Base-by-base conservation (phyloP, 2,329 filamentous ascomycete genomes). In the Falciphora oryzae region DNA sequence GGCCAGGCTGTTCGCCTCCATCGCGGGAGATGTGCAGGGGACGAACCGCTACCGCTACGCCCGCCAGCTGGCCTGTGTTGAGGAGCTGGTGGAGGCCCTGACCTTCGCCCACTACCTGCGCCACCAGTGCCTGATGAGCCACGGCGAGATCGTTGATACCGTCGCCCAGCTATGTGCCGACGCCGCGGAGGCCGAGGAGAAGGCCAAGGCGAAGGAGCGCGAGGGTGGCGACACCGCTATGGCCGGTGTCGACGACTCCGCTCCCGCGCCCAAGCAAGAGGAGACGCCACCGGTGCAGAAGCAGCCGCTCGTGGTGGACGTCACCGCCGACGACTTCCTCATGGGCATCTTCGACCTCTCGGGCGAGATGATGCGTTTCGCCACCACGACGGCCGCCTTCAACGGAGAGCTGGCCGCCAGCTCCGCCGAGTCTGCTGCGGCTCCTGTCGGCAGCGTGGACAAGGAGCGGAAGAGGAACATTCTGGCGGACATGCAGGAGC, bases 291-390 rank as follows among this genome's bases (percentile, higher is more conserved):
- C 18, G 44, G 44, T 2, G 18, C 44, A 61, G 8, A 74, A 78
- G 0, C 82, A 81, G 1, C 27, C 62, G 7, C 25, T 25, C 65
- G 62, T n/a, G 10, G 83, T 97, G 2, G 71, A 81, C 0, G 80
- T 97, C 27, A 92, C 90, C 1, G 83, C 88, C 31, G 87, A 94
- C 64, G 95, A 99, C 76, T 98, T 97, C 74, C 78, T 97, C 65
- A 89, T 95, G 67, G 95, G 94, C 11, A 78, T 99, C 2, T 97
- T 97, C 72, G 95, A 99, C 75, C 85, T 98, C 70, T 93, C 93
- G 1, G 95, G 95, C 56, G 95, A 99, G 79, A 83, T 98, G 80
- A 99, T 99, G 95, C 86, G 93, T 35, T 98, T 97, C 76, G 93
- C 92, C 0, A 95, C 97, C 62, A 93, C 93, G 7, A 87, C 88